Base-by-base conservation (phyloP, 2,329 filamentous ascomycete species). In the Colletotrichum somersetense region DNA sequence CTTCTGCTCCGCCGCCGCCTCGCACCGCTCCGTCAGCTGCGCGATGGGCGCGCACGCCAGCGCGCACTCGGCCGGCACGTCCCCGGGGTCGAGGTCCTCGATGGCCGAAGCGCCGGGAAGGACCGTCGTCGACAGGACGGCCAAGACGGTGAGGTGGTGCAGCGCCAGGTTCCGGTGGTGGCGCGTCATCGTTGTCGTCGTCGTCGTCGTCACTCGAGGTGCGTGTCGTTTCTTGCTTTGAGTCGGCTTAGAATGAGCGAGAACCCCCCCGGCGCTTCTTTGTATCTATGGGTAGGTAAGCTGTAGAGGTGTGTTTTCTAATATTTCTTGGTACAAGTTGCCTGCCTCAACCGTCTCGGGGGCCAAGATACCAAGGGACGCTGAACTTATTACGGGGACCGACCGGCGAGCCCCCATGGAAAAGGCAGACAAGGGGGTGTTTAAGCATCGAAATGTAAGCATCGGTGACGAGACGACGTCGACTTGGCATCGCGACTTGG, bases 31-130 rank as follows among this genome's bases (percentile, higher is more conserved):
- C 55, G 70, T 72, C 16, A 72, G 61, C 66, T 65, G 55, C 23
- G 61, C 61, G 18, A 72, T 56, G 8, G 70, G 66, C 20, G 59
- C 46, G 30, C 70, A 72, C 14, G 30, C n/a, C 20, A 30, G 7
- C 5, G 30, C 66, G 44, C 70, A 72, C 30, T 65, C 66, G 26
- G 70, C 46, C 26, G 70, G 70, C 16, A 72, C 70, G 38, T 72
- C 70, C n/a, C 66, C 66, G 2, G 66, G 46, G 18, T 72, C 66
- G 30, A 71, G 61, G 7, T 72, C 70, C 30, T 72, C 66, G 7
- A 62, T 14, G 10, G 70, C 66, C 57, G 44, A 12, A 5, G 55
- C 68, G 48, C 56, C 23, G 10, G 63, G 11, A n/a, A 63, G 66
- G 11, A n/a, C 44, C 20, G 26, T 33, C 2, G 46, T 42, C 38